Evolutionary conservation across 441 rosid species (phyloP).

Genomic region (Euphorbia celastroides): DNA sequence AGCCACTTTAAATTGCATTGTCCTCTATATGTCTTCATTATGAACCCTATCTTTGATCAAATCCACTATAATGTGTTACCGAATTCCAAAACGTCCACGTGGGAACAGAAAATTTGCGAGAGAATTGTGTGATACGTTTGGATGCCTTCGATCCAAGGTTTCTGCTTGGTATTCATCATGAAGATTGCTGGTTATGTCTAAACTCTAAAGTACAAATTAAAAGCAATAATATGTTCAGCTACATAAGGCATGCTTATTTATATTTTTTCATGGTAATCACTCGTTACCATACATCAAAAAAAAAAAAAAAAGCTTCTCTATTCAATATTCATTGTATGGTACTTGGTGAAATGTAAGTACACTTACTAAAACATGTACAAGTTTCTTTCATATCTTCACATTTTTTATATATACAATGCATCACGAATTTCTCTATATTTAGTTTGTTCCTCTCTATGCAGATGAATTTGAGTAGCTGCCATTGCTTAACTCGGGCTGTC

Average conservation of each 20-base stretch:
- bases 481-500: slow-evolving; percentile 28
- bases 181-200: background rate
- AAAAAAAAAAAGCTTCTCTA: too few relatives aligned
- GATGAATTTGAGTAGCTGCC: background rate
- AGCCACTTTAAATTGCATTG: too few relatives aligned
- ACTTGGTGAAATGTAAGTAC: background rate
- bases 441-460: background rate
- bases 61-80: too few relatives aligned
- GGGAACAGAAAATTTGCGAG: too few relatives aligned
- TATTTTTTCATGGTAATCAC: too few relatives aligned
- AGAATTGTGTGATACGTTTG: background rate
- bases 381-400: background rate
- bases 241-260: background rate
- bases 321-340: background rate
- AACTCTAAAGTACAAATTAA: too few relatives aligned
- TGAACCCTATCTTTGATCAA: too few relatives aligned
- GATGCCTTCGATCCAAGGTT: background rate
- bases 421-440: background rate
- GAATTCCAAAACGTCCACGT: too few relatives aligned
- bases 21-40: too few relatives aligned
- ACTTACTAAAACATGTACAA: background rate
- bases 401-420: background rate
- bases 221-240: background rate
- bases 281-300: too few relatives aligned
- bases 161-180: background rate